Conservation (phyloP, 73 alveolate species). For the Paramecium octaurelia region DNA sequence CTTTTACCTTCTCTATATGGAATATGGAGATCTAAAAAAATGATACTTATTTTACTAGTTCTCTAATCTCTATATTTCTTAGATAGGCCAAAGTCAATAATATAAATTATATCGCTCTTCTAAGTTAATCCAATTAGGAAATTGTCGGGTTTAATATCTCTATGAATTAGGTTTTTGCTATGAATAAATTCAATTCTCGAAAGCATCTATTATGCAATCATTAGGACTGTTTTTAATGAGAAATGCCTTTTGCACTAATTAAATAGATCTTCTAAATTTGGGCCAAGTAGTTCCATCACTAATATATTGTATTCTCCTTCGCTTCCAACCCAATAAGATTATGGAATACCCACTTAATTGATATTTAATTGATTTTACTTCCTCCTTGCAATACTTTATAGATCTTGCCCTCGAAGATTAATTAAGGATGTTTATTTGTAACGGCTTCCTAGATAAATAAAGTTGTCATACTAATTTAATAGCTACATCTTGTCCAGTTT, state of each 20-base stretch:
- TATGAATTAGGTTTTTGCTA: conserved; percentile 60
- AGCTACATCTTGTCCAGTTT: conserved; percentile 23
- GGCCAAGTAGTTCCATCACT: conserved; percentile 78
- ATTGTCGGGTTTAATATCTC: conserved; percentile 76
- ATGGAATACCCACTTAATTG: conserved; percentile 82
- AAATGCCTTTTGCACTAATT: conserved; percentile 67
- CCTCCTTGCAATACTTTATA: not conserved
- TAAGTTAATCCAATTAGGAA: conserved; percentile 81
- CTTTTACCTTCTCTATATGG: conserved; percentile 64
- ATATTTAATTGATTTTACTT: not conserved
- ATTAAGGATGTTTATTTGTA: conserved; percentile 9
- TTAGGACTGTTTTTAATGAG: conserved; percentile 65
- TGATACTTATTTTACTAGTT: not conserved
- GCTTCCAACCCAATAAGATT: conserved; percentile 79
- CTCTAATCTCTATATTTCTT: conserved; percentile 67
- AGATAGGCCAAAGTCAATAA: conserved; percentile 70
- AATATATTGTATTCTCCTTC: conserved; percentile 79
- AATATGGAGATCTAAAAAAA: conserved; percentile 5
- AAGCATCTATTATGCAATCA: conserved; percentile 65
- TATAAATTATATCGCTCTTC: conserved; percentile 70
- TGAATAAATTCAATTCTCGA: conserved; percentile 67
- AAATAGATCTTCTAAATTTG: conserved; percentile 74
- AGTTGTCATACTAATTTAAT: not conserved
- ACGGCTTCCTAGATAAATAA: not conserved
- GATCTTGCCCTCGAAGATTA: not conserved